These are phyloP conservation scores for Boletus rubescentipes DNA, from an alignment of 768 basidiomycete genomes.

Conservation along the genomic window DNA sequence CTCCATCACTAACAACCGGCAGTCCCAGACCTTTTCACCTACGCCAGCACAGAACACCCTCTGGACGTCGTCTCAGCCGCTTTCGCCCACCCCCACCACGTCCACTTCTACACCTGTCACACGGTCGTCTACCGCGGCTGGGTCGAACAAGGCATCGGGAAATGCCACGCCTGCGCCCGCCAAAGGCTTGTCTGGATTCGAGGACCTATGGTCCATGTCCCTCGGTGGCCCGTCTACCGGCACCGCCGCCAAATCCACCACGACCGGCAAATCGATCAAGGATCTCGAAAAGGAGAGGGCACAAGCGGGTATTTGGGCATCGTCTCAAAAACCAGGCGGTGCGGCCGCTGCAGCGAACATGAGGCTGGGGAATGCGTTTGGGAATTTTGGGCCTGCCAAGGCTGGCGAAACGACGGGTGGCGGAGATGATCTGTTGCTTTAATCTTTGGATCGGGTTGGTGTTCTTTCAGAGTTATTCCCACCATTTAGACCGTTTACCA, in stretches of 20 bases:
- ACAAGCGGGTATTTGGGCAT: slow-evolving; percentile 74
- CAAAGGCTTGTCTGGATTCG: slow-evolving; percentile 63
- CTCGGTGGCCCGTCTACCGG: slow-evolving; percentile 47
- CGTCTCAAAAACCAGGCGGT: slow-evolving; percentile 26
- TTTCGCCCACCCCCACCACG: slow-evolving; percentile 18
- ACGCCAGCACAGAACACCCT: slow-evolving; percentile 20
- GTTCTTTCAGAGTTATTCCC: neutral
- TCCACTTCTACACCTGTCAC: slow-evolving; percentile 13
- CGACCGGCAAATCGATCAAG: slow-evolving; percentile 73
- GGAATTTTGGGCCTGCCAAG: slow-evolving; percentile 33
- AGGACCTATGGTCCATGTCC: slow-evolving; percentile 86
- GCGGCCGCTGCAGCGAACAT: slow-evolving; percentile 9
- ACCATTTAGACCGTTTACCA: slow-evolving; percentile 9
- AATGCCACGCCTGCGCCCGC: slow-evolving; percentile 26
- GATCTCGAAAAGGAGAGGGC: slow-evolving; percentile 89
- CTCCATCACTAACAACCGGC: slow-evolving; percentile 25
- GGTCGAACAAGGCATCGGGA: slow-evolving; percentile 16
- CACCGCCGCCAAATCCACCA: slow-evolving; percentile 36
- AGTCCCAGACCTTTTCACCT: slow-evolving; percentile 22
- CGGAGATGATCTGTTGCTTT: slow-evolving; percentile 45
- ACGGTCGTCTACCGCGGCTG: slow-evolving; percentile 7
- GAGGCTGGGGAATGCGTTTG: slow-evolving; percentile 29
- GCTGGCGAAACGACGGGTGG: slow-evolving; percentile 24
- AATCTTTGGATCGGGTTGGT: slow-evolving; percentile 3
- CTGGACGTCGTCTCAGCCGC: slow-evolving; percentile 28